These are phyloP conservation scores for Jamesozyma piceae DNA, from an alignment of 805 yeast genomes.

Conservation along the genomic window DNA sequence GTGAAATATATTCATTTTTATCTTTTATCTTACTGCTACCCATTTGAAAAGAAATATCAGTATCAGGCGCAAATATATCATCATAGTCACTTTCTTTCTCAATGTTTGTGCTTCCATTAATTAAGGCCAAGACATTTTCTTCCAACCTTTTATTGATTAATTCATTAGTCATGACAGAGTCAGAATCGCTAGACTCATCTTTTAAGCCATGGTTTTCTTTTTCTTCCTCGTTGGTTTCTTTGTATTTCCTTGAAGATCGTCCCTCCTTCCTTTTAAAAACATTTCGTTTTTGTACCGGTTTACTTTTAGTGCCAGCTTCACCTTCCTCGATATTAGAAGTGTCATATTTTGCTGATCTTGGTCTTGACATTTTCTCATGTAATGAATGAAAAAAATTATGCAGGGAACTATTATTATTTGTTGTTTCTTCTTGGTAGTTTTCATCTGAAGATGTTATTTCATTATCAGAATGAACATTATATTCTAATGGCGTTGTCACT, in stretches of 20 bases:
- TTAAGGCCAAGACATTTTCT: not conserved
- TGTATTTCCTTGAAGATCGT: too few relatives aligned
- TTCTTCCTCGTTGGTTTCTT: too few relatives aligned
- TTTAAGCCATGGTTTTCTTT: too few relatives aligned
- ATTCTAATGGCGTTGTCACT: too few relatives aligned
- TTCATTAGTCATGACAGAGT: too few relatives aligned
- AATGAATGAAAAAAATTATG: not conserved
- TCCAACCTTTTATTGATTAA: not conserved
- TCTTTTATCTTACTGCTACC: not conserved
- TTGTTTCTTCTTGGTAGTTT: not conserved
- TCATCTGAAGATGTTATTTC: not conserved
- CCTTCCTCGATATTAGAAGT: not conserved
- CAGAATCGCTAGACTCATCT: too few relatives aligned
- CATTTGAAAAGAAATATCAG: slow-evolving; percentile 1
- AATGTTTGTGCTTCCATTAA: not conserved
- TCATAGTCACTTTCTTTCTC: not conserved
- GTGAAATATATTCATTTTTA: not conserved
- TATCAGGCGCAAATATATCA: not conserved
- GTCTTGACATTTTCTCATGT: not conserved
- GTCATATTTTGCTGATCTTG: not conserved
- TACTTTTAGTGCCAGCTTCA: not conserved
- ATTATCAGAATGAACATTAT: not conserved
- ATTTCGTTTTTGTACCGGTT: not conserved
- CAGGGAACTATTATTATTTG: not conserved
- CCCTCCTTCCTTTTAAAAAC: too few relatives aligned